Conservation (phyloP, 176 grass and related monocot genomes). For the Triticum turgidum region DNA sequence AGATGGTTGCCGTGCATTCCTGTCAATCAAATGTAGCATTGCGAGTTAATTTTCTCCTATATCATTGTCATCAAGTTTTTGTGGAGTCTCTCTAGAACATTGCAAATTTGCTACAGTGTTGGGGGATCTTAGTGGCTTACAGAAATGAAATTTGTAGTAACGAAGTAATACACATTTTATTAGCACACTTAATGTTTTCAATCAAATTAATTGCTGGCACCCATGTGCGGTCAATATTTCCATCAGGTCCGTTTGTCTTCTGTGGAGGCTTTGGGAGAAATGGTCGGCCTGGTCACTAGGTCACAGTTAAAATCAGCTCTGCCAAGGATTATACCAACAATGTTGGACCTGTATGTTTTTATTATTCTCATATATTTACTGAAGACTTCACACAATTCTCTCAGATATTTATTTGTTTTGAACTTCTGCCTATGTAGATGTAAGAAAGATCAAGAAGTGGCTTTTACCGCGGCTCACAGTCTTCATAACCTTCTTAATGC, state of each 20-base stretch:
- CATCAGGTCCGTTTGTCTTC: conserved; percentile 78
- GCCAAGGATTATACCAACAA: conserved; percentile 86
- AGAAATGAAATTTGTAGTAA: not conserved
- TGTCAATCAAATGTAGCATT: not conserved
- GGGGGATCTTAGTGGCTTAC: not conserved
- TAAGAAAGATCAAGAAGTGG: conserved; percentile 89
- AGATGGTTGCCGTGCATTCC: not conserved
- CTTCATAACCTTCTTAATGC: conserved; percentile 92
- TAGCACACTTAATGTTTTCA: not conserved
- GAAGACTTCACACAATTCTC: conserved; percentile 23
- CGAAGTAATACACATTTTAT: not conserved
- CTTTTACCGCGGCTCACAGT: conserved; percentile 80
- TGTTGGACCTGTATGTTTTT: conserved; percentile 85
- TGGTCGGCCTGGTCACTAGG: conserved; percentile 93
- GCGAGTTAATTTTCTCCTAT: not conserved
- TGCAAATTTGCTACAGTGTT: not conserved
- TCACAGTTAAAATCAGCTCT: conserved; percentile 89
- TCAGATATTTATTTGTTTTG: conserved; percentile 31
- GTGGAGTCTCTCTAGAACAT: not conserved
- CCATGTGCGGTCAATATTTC: conserved; percentile 22
- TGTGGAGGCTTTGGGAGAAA: conserved; percentile 96
- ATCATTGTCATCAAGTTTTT: not conserved
- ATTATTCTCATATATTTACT: conserved; percentile 38
- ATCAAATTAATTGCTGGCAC: conserved; percentile 15
- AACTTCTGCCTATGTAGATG: conserved; percentile 57